Base-by-base conservation (phyloP, 2,329 filamentous ascomycete genomes). In the Grosmannia huntii region DNA sequence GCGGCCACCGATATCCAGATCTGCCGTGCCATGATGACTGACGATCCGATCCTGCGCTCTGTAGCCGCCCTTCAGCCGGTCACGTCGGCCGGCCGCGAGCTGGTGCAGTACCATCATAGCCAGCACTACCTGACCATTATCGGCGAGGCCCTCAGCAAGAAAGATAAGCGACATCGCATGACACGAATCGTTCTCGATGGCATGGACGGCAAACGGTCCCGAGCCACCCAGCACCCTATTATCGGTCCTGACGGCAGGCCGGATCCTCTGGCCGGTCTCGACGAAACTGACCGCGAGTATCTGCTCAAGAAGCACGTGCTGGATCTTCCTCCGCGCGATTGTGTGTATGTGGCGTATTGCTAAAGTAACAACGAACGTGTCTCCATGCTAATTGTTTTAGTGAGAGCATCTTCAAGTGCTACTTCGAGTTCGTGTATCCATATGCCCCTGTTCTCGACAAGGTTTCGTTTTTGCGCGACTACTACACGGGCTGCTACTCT, bases 41-140 rank as follows among this genome's bases (percentile, higher is more conserved):
- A 33, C 5, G 21, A 41, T 33, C 21, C 33, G 2, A 14, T 41
- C 19, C 27, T 31, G n/a, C 46, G 31, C 12, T 12, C 10, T 16
- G 1, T 19, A 16, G 23, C 48, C 3, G 25, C 12, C 16, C 4
- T 12, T 3, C 12, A 3, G n/a, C 54, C 54, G 2, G 48, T 25
- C 19, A 27, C 46, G 6, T 21, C 46, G 4, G 31, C 46, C 46
- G 36, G 46, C 31, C 46, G 36, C 56, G 49, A 53, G 23, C 36
- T 57, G 16, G 36, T 57, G 7, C 46, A 57, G 33, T 57, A 57
- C 23, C 55, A 57, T 25, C 48, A 51, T n/a, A 57, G 55, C 36
- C 55, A 52, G 46, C 49, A 53, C 56, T 57, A 53, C n/a, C 49
- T 57, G 10, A 21, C 25, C 19, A 53, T 57, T 19, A 19, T 57